Conservation (phyloP, 1,139 yeast species). For the Geotrichum candidum region DNA sequence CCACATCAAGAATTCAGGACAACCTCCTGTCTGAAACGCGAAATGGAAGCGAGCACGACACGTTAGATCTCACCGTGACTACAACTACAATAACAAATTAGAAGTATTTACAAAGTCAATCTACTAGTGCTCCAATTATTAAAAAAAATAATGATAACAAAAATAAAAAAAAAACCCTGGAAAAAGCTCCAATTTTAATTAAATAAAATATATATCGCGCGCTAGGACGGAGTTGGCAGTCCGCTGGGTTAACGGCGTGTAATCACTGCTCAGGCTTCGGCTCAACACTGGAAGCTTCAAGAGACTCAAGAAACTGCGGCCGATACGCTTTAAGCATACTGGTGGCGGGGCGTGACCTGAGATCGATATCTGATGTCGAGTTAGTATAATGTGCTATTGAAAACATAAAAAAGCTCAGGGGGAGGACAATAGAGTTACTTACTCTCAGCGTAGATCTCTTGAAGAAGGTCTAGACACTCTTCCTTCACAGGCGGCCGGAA, state of each 20-base stretch:
- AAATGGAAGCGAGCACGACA: neutral
- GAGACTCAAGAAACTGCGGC: conserved; percentile 14
- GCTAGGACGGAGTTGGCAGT: neutral
- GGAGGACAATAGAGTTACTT: neutral
- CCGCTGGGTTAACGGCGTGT: neutral
- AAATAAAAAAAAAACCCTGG: neutral
- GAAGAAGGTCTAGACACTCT: conserved; percentile 59
- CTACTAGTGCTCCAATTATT: neutral
- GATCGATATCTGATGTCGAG: conserved; percentile 9
- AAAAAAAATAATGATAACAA: neutral
- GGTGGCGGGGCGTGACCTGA: conserved; percentile 13
- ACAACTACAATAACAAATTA: neutral
- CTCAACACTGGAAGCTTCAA: neutral
- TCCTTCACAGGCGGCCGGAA: conserved; percentile 79
- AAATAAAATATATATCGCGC: neutral
- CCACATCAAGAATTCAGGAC: neutral
- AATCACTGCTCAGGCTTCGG: neutral
- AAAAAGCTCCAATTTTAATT: neutral
- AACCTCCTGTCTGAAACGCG: neutral
- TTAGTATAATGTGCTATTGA: neutral
- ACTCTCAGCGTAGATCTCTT: conserved; percentile 46
- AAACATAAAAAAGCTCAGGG: neutral
- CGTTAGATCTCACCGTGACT: neutral
- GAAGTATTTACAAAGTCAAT: neutral
- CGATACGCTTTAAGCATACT: conserved; percentile 13